phyloP scores from a whole-genome alignment of 129 eudicot species.

The Saussurea involucrata region DNA sequence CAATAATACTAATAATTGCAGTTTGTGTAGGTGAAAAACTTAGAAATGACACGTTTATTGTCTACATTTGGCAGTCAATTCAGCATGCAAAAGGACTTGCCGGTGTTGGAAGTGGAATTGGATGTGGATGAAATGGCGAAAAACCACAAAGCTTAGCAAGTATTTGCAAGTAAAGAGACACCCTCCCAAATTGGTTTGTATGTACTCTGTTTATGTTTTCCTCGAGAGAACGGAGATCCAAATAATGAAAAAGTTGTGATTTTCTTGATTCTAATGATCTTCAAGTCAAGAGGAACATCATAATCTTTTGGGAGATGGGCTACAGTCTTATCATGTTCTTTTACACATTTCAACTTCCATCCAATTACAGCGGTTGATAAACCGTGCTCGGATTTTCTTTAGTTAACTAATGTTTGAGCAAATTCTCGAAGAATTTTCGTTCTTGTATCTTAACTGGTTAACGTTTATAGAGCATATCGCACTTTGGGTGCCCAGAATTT shows the following conservation, averaged over 20 bases:
- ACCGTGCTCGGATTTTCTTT: slow-evolving; percentile 9
- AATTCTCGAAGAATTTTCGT: background rate
- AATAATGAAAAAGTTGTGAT: slow-evolving; percentile 32
- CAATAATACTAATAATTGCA: background rate
- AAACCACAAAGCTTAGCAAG: slow-evolving; percentile 59
- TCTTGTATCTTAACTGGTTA: background rate
- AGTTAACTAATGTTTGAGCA: background rate
- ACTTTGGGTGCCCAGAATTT: background rate
- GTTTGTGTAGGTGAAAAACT: background rate
- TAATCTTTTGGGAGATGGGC: slow-evolving; percentile 13
- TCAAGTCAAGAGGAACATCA: slow-evolving; percentile 25
- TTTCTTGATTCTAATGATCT: slow-evolving; percentile 25
- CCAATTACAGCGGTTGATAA: slow-evolving; percentile 10
- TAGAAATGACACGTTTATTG: slow-evolving; percentile 1
- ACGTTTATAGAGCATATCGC: background rate
- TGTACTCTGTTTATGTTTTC: slow-evolving; percentile 36
- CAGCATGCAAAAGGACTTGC: slow-evolving; percentile 60
- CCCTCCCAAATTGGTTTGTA: slow-evolving; percentile 21
- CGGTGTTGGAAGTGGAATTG: slow-evolving; percentile 84
- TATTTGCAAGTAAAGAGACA: slow-evolving; percentile 6
- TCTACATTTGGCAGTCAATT: slow-evolving; percentile 46
- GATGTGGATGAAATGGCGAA: slow-evolving; percentile 95
- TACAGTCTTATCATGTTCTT: slow-evolving; percentile 24
- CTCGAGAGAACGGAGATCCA: slow-evolving; percentile 17
- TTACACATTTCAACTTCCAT: slow-evolving; percentile 13